Base-by-base conservation (phyloP, 2,329 filamentous ascomycete genomes). In the Cordyceps tenuipes region DNA sequence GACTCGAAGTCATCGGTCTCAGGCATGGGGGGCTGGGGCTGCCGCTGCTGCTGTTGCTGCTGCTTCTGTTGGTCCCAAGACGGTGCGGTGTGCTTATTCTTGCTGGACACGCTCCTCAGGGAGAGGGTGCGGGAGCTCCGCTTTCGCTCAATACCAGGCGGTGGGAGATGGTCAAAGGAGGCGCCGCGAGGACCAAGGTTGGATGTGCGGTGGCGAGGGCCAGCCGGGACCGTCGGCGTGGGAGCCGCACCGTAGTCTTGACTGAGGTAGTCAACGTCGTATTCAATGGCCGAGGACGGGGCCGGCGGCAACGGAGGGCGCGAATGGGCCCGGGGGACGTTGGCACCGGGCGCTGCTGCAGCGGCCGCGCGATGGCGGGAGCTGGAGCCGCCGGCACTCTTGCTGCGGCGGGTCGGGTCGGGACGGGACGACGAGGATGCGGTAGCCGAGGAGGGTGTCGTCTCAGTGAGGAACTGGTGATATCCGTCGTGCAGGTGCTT, bases 1-100 rank as follows among this genome's bases (percentile, higher is more conserved):
- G 82, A 78, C 60, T 82, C 80, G 56, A 77, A 68, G 60, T 80
- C 77, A 59, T 70, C 62, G 48, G 64, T 56, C 39, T 17, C n/a
- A 61, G 69, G 70, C 63, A 73, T 66, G 61, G 69, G 63, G 60
- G 68, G 64, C 56, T 66, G 43, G 15, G 31, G 36, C 26, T 23
- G 23, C 23, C 56, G 36, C 36, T 60, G 51, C 31, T 44, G 51
- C 9, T 54, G 44, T 12, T 47, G 8, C 9, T 26, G 44, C 21
- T 47, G 8, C 9, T 47, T 21, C 21, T 47, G 6, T 21, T 46
- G 55, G 21, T 39, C 17, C 41, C 19, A 17, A 29, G 43, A 10
- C 43, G 41, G 15, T 47, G 41, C 13, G 29, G 36, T 19, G 17
- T 60, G 51, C 46, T 36, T 50, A 19, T 48, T 44, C 46, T 39